Base-by-base conservation (phyloP, 768 basidiomycete genomes). In the Coprinopsis marcescibilis region DNA sequence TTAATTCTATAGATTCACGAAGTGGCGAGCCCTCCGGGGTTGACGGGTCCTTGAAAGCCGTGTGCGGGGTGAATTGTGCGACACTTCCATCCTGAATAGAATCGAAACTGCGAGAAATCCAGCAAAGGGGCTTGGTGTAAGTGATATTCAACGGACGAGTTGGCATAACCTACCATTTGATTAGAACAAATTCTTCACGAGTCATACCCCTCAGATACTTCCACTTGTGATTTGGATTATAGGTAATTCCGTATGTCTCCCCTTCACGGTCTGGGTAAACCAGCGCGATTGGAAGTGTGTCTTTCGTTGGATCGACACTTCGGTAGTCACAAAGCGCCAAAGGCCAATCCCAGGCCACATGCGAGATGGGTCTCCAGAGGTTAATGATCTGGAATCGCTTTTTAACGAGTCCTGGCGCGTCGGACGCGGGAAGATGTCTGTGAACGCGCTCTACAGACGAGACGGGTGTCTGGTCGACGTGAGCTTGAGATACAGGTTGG, bases 1-100 rank as follows among this genome's bases (percentile, higher is more conserved):
- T 61, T 19, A 84, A 52, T 60, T 84, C 81, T 40, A 83, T 81
- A 0, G 79, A 81, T 58, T 82, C 72, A 37, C 80, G 63, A 3
- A 64, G 58, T 4, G 73, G 75, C 0, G 76, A 65, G 36, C 65
- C 76, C 29, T 64, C 56, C 1, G 78, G 80, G 3, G 76, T 79
- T 1, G 65, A 63, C 1, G 75, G 72, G 49, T 83, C 80, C 24
- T 65, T 49, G 59, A 83, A 84, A 2, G 69, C 79, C n/a, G 77
- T 78, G 54, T 85, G 83, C 3, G 82, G 80, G 0, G 81, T 78
- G 43, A 82, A 71, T 12, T 66, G 55, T 0, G 80, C 77, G 13
- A 77, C 72, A 48, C 68, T 70, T 1, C 69, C 73, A 48, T 74
- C 70, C 43, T 70, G 61, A 20, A 65, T 27, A 0, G 70, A 67